Evolutionary conservation across 2,329 filamentous ascomycete species (phyloP), one percentile per base, ranked within the genome.

Genomic region (Byssoonygena ceratinophila): DNA sequence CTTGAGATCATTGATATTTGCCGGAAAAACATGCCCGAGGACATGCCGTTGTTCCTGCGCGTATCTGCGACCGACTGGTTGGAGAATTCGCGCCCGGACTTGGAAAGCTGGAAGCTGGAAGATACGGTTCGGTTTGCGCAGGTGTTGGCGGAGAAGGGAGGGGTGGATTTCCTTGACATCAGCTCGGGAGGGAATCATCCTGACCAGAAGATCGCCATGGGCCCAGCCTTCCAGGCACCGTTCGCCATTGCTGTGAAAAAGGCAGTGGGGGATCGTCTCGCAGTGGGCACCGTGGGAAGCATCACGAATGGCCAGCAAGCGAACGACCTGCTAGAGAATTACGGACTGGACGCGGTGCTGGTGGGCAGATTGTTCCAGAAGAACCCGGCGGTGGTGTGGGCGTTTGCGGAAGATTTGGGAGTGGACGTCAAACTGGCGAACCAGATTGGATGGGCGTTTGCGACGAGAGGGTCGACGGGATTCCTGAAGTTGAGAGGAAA

Each of bases 151-250:
- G 78, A 77, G 0, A 73, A 76, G 11, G 90, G 90, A 27, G 58
- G 60, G 5, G 77, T 95, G 40, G 90, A 96, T 65, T 72, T 94
- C 14, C 75, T 95, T 27, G 90, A 96, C 65, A 80, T 94, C 53
- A 88, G 83, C 60, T 83, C 82, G 0, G 87, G 82, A 31, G 90
- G 86, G 36, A 85, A 86, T 64, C 78, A 81, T 64, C 67, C 73
- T 32, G 61, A 60, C 16, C 70, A 73, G 59, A 67, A 71, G 55
- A 64, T 73, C 52, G 62, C 62, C 20, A 61, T 61, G 11, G 76
- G 79, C 41, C 80, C 82, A 1, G 83, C 75, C 0, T 91, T 86
- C 74, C 89, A 94, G 72, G 77, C 82, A 20, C 80, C 82, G 37
- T 80, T 92, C 51, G 84, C 87, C 0, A 79, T 81, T 44, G 73